These are phyloP conservation scores for Xylaria bambusicola DNA, from an alignment of 495 filamentous ascomycete species.

Conservation along the genomic window DNA sequence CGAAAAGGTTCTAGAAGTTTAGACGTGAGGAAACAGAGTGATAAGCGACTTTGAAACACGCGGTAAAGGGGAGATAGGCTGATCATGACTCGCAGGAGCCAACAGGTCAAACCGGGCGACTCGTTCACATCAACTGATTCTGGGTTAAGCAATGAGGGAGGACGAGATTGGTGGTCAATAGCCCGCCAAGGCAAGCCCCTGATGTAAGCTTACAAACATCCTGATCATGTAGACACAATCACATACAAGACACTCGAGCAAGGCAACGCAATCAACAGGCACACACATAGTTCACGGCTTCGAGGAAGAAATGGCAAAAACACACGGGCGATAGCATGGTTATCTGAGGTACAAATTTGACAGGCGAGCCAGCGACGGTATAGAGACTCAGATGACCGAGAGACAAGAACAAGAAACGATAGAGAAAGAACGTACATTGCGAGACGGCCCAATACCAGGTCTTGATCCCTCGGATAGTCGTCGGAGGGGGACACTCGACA, in stretches of 20 bases:
- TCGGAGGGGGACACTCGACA: neutral
- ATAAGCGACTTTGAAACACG: constrained; percentile 9
- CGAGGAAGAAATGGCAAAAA: neutral
- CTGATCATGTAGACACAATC: constrained; percentile 13
- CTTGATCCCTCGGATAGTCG: neutral
- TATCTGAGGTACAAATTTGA: no score
- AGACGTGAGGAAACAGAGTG: constrained; percentile 3
- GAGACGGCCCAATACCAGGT: neutral
- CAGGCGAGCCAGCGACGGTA: neutral
- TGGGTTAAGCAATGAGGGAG: neutral
- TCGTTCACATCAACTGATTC: constrained; percentile 2
- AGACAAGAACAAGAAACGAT: neutral
- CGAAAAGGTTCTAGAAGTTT: neutral
- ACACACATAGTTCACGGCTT: constrained; percentile 15
- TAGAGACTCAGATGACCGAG: constrained; percentile 1
- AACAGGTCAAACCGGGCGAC: neutral
- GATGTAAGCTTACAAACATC: neutral
- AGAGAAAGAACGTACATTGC: neutral
- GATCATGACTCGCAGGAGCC: constrained; percentile 1
- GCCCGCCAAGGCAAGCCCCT: neutral
- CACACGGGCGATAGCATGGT: neutral
- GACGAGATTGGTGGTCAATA: neutral
- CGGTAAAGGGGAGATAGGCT: neutral
- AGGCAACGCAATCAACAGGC: constrained; percentile 5
- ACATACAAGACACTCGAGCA: constrained; percentile 9